Evolutionary conservation across 1,284 basidiomycete species (phyloP).

Genomic region (Ceratobasidium papillatum): DNA sequence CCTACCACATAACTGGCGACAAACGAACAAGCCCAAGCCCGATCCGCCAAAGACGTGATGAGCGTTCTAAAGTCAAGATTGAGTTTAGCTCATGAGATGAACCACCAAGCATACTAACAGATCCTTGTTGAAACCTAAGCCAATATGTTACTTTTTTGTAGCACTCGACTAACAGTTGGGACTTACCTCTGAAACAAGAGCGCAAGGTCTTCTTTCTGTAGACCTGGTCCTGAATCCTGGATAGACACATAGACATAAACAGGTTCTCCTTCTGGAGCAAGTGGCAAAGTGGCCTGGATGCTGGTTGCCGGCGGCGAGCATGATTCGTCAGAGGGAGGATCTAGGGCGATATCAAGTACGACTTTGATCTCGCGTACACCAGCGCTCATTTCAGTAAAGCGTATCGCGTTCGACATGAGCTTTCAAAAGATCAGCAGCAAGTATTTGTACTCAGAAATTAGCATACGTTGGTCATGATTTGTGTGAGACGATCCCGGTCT

Average conservation of each 20-base stretch:
- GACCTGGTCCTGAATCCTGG: constrained; percentile 48
- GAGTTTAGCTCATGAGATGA: neutral
- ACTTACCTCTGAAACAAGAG: constrained; percentile 38
- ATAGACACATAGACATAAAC: constrained; percentile 48
- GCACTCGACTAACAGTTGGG: neutral
- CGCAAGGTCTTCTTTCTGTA: constrained; percentile 47
- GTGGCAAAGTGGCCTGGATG: neutral
- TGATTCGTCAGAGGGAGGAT: constrained; percentile 41
- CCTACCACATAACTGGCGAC: constrained; percentile 47
- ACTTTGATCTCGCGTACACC: constrained; percentile 46
- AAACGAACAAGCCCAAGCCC: constrained; percentile 48
- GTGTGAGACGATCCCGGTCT: constrained; percentile 47
- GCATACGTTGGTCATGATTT: constrained; percentile 48
- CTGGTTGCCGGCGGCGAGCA: constrained; percentile 6
- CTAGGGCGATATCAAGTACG: constrained; percentile 46
- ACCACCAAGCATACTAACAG: constrained; percentile 25
- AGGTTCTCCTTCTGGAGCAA: neutral
- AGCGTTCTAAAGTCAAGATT: constrained; percentile 23
- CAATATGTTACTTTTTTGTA: neutral
- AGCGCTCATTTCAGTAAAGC: constrained; percentile 44
- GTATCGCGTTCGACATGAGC: constrained; percentile 42
- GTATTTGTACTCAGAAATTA: no score
- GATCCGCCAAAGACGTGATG: constrained; percentile 49
- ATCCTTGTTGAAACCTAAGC: constrained; percentile 48
- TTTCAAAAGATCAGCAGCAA: neutral